Evolutionary conservation across 2,329 filamentous ascomycete genomes (phyloP), one percentile per base, ranked within the genome.

Genomic region (Penicillium palitans): DNA sequence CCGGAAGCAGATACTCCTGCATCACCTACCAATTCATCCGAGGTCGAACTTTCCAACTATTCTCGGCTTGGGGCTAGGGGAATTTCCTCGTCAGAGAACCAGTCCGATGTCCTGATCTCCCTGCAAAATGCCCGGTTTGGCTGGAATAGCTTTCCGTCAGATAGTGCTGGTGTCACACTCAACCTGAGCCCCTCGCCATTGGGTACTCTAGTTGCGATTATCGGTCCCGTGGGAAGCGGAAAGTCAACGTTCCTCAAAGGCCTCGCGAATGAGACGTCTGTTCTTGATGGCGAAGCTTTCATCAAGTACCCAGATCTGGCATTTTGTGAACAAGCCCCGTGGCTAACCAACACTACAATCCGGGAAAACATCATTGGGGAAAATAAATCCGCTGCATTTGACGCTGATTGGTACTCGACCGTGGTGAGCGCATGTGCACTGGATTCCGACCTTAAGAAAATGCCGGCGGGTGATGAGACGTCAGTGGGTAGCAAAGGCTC

Each of bases 201-300:
- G 61, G 50, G 74, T 71, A 62, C 63, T 74, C 59, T 79, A 68
- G 57, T 75, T 74, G 62, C 47, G 3, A 66, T 81, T 27, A 69
- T 79, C 50, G 79, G 79, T 9, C 75, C 78, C n/a, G 75, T 80
- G n/a, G 79, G 77, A 6, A 77, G 76, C 58, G 80, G 79, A 3
- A 82, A 81, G 60, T 80, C 79, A 7, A 80, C 78, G 0, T 66
- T 81, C 10, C 66, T 75, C 10, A 72, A 72, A 53, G 63, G 65
- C 6, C 49, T 77, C 2, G 60, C 75, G 1, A 68, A 71, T 46
- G 74, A 76, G 41, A 66, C 68, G 3, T 52, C 59, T 1, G 19
- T 66, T 9, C 24, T 61, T 3, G 54, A 61, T 17, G 64, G 63
- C 2, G 51, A 62, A 1, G 8, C 63, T 55, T 54, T 59, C 45